These are phyloP conservation scores for Colletotrichum eleusines DNA, from an alignment of 2,329 filamentous ascomycete species.

Conservation along the genomic window DNA sequence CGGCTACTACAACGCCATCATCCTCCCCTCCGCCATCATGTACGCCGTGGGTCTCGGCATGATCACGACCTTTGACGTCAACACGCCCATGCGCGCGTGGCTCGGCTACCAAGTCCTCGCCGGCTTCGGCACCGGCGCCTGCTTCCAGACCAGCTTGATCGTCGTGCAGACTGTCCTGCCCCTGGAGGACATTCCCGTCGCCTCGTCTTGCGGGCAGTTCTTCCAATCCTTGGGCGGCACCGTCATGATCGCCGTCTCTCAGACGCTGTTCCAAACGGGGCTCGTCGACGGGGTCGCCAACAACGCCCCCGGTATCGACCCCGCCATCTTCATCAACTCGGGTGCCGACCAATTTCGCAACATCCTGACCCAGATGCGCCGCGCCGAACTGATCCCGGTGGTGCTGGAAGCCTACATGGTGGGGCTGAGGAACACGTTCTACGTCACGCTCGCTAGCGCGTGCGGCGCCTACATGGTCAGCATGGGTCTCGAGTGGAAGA, in stretches of 20 bases:
- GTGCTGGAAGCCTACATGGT: slow-evolving; percentile 63
- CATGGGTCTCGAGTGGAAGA: slow-evolving; percentile 64
- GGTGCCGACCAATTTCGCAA: slow-evolving; percentile 64
- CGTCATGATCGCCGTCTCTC: slow-evolving; percentile 72
- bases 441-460: slow-evolving; percentile 63
- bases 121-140: slow-evolving; percentile 65
- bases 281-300: slow-evolving; percentile 64
- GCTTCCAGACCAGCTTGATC: slow-evolving; percentile 61
- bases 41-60: slow-evolving; percentile 64
- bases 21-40: slow-evolving; percentile 57
- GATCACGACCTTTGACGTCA: slow-evolving; percentile 63
- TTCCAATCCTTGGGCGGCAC: slow-evolving; percentile 76
- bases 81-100: slow-evolving; percentile 63
- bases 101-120: slow-evolving; percentile 69
- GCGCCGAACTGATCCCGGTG: slow-evolving; percentile 55
- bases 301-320: slow-evolving; percentile 59
- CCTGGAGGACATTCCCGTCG: slow-evolving; percentile 62
- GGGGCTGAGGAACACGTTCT: slow-evolving; percentile 64
- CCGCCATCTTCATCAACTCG: slow-evolving; percentile 62
- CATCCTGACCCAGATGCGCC: slow-evolving; percentile 57
- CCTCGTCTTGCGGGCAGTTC: slow-evolving; percentile 67
- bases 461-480: slow-evolving; percentile 58
- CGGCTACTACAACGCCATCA: slow-evolving; percentile 58
- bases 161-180: slow-evolving; percentile 66
- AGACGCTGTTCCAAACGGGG: slow-evolving; percentile 76